phyloP scores from a whole-genome alignment of 139 green algal genomes.

The Zygnema circumcarinatum region DNA sequence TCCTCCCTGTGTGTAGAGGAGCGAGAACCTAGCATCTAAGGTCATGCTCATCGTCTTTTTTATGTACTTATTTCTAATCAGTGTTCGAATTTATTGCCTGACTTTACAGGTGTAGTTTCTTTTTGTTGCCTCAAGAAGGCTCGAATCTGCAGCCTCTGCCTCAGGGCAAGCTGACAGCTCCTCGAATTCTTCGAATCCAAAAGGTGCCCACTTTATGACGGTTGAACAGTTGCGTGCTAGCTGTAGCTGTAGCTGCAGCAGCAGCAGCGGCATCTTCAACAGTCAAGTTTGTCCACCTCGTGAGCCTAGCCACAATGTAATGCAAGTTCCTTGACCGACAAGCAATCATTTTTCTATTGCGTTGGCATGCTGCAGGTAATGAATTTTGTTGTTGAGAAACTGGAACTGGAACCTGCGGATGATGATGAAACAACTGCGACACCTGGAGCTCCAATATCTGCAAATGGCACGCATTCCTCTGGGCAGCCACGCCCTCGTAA shows the following conservation, averaged over 20 bases:
- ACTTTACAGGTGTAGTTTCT: slow-evolving; percentile 79
- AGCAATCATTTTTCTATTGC: not conserved
- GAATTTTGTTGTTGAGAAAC: slow-evolving; percentile 55
- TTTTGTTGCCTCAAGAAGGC: slow-evolving; percentile 75
- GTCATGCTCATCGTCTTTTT: no score
- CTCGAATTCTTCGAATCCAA: slow-evolving; percentile 80
- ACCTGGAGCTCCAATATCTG: not conserved
- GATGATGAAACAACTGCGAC: slow-evolving; percentile 12
- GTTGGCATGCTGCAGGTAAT: slow-evolving; percentile 29
- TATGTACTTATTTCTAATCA: not conserved
- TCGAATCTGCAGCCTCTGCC: slow-evolving; percentile 72
- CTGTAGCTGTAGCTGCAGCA: not conserved
- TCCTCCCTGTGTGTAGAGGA: slow-evolving; percentile 1
- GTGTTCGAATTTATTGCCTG: not conserved
- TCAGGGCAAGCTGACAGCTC: slow-evolving; percentile 84
- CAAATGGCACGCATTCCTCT: not conserved
- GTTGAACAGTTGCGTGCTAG: not conserved
- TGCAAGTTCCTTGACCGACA: not conserved
- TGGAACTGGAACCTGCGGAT: slow-evolving; percentile 31
- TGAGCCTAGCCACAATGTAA: no score
- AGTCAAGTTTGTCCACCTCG: no score
- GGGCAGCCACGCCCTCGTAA: not conserved
- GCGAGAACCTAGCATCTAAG: not conserved
- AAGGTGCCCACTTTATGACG: slow-evolving; percentile 70
- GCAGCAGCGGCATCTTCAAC: no score